phyloP scores from a whole-genome alignment of 2,329 filamentous ascomycete species.

The Neofusicoccum laricinum region DNA sequence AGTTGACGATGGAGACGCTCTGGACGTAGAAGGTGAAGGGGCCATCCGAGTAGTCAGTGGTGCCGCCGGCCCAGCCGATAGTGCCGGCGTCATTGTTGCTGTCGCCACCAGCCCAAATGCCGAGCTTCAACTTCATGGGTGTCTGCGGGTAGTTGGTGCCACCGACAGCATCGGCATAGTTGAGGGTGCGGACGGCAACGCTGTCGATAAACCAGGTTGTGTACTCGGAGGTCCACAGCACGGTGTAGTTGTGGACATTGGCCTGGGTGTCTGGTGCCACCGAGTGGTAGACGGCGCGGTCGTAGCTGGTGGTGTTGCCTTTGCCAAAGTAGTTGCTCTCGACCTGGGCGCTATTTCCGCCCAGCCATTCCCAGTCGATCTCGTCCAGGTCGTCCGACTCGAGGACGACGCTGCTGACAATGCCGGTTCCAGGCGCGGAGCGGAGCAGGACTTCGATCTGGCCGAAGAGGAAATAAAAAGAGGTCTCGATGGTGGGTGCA shows the following conservation, averaged over 20 bases:
- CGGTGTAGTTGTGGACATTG: slow-evolving; percentile 62
- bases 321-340: slow-evolving; percentile 73
- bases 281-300: slow-evolving; percentile 60
- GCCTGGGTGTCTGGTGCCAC: slow-evolving; percentile 46
- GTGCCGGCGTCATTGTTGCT: slow-evolving; percentile 48
- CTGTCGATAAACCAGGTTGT: slow-evolving; percentile 68
- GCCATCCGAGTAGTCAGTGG: slow-evolving; percentile 36
- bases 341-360: slow-evolving; percentile 58
- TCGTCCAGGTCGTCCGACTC: slow-evolving; percentile 78
- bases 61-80: slow-evolving; percentile 62
- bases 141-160: slow-evolving; percentile 66
- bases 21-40: slow-evolving; percentile 48
- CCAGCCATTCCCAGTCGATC: slow-evolving; percentile 75
- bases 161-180: slow-evolving; percentile 50
- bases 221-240: slow-evolving; percentile 62
- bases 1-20: slow-evolving; percentile 43
- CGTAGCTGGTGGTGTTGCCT: slow-evolving; percentile 62
- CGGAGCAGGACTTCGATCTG: slow-evolving; percentile 70
- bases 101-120: slow-evolving; percentile 41
- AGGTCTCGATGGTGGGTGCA: slow-evolving; percentile 62
- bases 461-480: slow-evolving; percentile 81
- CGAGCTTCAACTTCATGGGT: slow-evolving; percentile 55
- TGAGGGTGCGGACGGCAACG: slow-evolving; percentile 56
- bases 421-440: slow-evolving; percentile 66
- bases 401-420: slow-evolving; percentile 74